Conservation (phyloP, 306 rosid species). For the Glycyrrhiza uralensis region DNA sequence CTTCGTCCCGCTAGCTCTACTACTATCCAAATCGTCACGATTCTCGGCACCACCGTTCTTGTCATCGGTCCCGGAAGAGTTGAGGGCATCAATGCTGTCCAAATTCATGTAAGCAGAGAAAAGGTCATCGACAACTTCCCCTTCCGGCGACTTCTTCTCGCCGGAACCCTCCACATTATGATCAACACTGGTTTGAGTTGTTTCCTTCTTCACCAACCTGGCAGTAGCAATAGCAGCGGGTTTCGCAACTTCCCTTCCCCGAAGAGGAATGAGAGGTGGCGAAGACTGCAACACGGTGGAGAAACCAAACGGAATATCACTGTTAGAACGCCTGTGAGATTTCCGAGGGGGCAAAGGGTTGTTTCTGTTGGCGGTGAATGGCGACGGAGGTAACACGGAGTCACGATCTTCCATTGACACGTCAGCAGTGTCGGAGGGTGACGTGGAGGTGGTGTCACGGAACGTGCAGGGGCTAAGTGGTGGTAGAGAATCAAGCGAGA, state of each 20-base stretch:
- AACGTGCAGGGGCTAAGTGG: conserved; percentile 79
- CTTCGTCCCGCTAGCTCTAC: conserved; percentile 86
- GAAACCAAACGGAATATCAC: conserved; percentile 91
- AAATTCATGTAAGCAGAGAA: conserved; percentile 90
- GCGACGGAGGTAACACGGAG: conserved; percentile 62
- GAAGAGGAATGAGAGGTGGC: conserved; percentile 55
- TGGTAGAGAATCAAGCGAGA: conserved; percentile 76
- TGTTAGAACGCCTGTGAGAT: conserved; percentile 81
- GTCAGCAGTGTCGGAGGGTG: conserved; percentile 55
- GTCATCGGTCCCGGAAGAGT: conserved; percentile 70
- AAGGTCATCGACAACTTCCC: conserved; percentile 84
- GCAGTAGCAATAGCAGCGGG: conserved; percentile 39
- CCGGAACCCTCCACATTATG: conserved; percentile 62
- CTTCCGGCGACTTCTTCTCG: conserved; percentile 87
- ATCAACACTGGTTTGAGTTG: conserved; percentile 33
- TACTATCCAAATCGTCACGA: conserved; percentile 94
- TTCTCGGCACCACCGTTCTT: conserved; percentile 63
- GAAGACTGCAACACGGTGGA: conserved; percentile 66
- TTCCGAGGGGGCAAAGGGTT: conserved; percentile 76
- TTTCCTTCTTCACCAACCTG: conserved; percentile 62
- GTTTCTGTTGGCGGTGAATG: conserved; percentile 23
- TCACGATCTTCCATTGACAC: conserved; percentile 88
- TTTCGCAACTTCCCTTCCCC: conserved; percentile 43
- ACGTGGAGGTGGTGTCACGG: conserved; percentile 63
- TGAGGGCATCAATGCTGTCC: conserved; percentile 70